Evolutionary conservation across 495 filamentous ascomycete genomes (phyloP).

Genomic region (Pseudoneurospora amorphoporcata): DNA sequence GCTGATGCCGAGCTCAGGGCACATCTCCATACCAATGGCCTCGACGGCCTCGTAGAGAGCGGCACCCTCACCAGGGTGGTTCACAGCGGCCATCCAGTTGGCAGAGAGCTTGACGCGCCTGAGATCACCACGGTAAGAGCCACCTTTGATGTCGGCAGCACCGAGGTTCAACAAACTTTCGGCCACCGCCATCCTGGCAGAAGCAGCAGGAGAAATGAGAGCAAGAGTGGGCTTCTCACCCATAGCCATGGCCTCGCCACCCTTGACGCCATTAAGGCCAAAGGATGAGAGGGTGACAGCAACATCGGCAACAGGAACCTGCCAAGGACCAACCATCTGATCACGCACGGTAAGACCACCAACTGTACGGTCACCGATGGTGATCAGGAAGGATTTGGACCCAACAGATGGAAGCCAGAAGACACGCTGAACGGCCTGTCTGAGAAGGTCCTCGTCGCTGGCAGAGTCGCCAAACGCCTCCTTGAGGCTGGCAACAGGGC

Average conservation of each 20-base stretch:
- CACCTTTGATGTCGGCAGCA: slow-evolving; percentile 71
- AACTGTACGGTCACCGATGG: slow-evolving; percentile 86
- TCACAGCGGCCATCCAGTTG: slow-evolving; percentile 97
- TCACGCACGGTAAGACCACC: slow-evolving; percentile 81
- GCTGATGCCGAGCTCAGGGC: slow-evolving; percentile 69
- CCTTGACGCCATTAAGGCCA: slow-evolving; percentile 48
- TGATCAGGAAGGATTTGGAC: slow-evolving; percentile 94
- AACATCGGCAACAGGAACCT: slow-evolving; percentile 89
- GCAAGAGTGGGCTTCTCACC: slow-evolving; percentile 88
- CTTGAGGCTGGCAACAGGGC: slow-evolving; percentile 41
- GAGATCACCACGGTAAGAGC: slow-evolving; percentile 37
- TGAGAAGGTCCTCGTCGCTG: slow-evolving; percentile 55
- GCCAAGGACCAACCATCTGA: slow-evolving; percentile 96
- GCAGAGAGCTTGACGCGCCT: slow-evolving; percentile 77
- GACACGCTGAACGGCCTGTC: slow-evolving; percentile 68
- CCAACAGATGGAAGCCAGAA: slow-evolving; percentile 80
- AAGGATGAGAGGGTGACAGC: slow-evolving; percentile 83
- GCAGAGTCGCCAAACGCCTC: slow-evolving; percentile 36
- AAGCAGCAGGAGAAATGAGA: slow-evolving; percentile 84
- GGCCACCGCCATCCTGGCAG: slow-evolving; percentile 91
- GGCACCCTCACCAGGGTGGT: slow-evolving; percentile 87
- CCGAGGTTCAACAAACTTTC: slow-evolving; percentile 89
- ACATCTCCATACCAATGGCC: slow-evolving; percentile 82
- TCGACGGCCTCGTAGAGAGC: slow-evolving; percentile 91
- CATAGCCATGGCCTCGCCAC: slow-evolving; percentile 95